Evolutionary conservation across 2,329 filamentous ascomycete genomes (phyloP), one percentile per base, ranked within the genome.

Genomic region (Stachybotrys echinatus): DNA sequence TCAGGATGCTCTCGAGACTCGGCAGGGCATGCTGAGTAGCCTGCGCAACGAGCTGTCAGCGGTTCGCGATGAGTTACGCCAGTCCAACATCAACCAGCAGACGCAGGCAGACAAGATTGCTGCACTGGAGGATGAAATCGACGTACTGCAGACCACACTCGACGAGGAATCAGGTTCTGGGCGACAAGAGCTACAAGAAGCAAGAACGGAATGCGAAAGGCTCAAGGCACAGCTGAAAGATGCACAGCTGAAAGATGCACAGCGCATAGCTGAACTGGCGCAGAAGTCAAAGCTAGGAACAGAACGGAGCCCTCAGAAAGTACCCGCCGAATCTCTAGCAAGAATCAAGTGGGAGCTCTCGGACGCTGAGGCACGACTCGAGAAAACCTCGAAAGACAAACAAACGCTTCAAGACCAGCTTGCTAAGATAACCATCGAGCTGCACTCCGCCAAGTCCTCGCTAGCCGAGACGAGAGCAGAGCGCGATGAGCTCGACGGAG

Each of bases 121-220:
- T 50, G 76, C 77, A 7, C 65, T 92, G 19, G 86, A 92, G 61
- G 87, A 91, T 55, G 88, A 91, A 62, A 75, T 90, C n/a, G 84
- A 89, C 48, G 80, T 89, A 23, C 69, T 92, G 14, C 86, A 90
- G 63, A 59, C 49, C 27, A 63, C 58, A 7, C 43, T 61, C 22
- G 57, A 61, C 38, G 57, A 61, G 23, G 59, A 61, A 47, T 57
- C 60, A 49, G 57, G 57, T 5, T 50, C 56, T 23, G 60, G 57
- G 14, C 79, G 71, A 17, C 67, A 73, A 38, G 74, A 77, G 42
- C 61, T 78, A 10, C 61, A 68, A 47, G 66, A 68, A 42, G 68
- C 73, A 14, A 73, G 71, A 50, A 66, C 74, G 48, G 70, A 77
- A 55, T 74, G 72, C 38, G 55, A 57, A 10, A 49, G 53, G 40